These are phyloP conservation scores for Curvularia eragrostidis DNA, from an alignment of 2,329 filamentous ascomycete species.

Conservation along the genomic window DNA sequence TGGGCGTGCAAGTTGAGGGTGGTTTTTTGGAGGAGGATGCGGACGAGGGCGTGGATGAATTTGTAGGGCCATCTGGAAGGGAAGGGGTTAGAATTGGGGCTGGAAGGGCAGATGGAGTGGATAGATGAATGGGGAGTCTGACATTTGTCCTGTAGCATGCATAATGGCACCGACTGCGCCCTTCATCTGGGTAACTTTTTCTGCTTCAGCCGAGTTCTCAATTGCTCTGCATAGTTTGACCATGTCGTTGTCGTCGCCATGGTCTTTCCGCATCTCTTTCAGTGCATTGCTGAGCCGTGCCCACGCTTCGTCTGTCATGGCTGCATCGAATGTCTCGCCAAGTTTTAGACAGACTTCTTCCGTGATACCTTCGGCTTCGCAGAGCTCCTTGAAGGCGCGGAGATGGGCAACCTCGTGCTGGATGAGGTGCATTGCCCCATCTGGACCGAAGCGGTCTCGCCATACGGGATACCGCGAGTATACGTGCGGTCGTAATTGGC, in stretches of 20 bases:
- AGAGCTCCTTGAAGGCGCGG: conserved; percentile 13
- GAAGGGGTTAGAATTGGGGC: neutral
- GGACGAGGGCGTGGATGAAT: conserved; percentile 19
- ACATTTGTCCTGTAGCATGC: conserved; percentile 21
- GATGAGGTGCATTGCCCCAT: conserved; percentile 22
- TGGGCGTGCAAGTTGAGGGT: conserved; percentile 14
- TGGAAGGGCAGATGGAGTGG: neutral
- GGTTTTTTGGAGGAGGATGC: conserved; percentile 11
- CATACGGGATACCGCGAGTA: conserved; percentile 22
- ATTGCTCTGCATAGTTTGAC: conserved; percentile 15
- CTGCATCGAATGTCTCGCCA: conserved; percentile 22
- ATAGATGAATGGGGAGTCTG: neutral
- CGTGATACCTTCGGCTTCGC: conserved; percentile 15
- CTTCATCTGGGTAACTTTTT: conserved; percentile 21
- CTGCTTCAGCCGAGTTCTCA: conserved; percentile 4
- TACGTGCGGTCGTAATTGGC: conserved; percentile 20
- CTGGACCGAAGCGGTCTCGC: conserved; percentile 15
- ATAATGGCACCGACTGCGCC: conserved; percentile 15
- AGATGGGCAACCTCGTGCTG: conserved; percentile 19
- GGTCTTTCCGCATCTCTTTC: conserved; percentile 17
- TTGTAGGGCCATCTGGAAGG: conserved; percentile 21
- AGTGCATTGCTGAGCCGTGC: conserved; percentile 17
- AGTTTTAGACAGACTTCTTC: conserved; percentile 22
- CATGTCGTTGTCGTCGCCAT: conserved; percentile 16
- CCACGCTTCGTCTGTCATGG: conserved; percentile 25